Conservation (phyloP, 2,329 filamentous ascomycete genomes). For the Ceratocystis diversiconidia region DNA sequence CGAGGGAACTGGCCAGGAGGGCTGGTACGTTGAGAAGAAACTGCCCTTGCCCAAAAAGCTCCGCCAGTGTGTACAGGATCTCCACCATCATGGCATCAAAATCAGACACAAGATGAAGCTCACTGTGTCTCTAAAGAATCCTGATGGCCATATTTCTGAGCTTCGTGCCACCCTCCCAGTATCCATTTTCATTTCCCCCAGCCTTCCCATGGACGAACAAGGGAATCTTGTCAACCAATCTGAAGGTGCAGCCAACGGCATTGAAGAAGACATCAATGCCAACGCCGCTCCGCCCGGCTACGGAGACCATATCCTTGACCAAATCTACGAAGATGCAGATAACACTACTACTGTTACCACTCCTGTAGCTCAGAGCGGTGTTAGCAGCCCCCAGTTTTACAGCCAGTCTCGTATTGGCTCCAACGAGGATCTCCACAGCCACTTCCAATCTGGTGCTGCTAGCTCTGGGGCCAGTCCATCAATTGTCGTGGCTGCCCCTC, state of each 20-base stretch:
- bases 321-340: constrained; percentile 79
- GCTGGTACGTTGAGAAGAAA: constrained; percentile 46
- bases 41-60: constrained; percentile 67
- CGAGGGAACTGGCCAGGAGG: constrained; percentile 51
- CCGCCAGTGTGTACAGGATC: constrained; percentile 73
- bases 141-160: constrained; percentile 83
- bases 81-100: constrained; percentile 79
- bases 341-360: constrained; percentile 60
- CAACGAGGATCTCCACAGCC: constrained; percentile 56
- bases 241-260: constrained; percentile 24
- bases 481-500: constrained; percentile 12
- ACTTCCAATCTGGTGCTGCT: constrained; percentile 28
- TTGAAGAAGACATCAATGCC: constrained; percentile 34
- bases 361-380: constrained; percentile 53
- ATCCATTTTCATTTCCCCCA: constrained; percentile 89
- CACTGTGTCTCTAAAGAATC: constrained; percentile 81
- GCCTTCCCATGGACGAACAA: constrained; percentile 74
- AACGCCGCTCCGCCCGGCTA: constrained; percentile 81
- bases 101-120: constrained; percentile 86
- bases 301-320: constrained; percentile 76
- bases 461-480: constrained; percentile 24
- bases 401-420: constrained; percentile 61
- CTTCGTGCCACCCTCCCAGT: constrained; percentile 81
- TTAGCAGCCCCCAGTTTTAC: constrained; percentile 61
- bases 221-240: constrained; percentile 59